These are phyloP conservation scores for Amoeboaphelidium occidentale DNA, from an alignment of 371 early-diverging fungal species.

Conservation along the genomic window DNA sequence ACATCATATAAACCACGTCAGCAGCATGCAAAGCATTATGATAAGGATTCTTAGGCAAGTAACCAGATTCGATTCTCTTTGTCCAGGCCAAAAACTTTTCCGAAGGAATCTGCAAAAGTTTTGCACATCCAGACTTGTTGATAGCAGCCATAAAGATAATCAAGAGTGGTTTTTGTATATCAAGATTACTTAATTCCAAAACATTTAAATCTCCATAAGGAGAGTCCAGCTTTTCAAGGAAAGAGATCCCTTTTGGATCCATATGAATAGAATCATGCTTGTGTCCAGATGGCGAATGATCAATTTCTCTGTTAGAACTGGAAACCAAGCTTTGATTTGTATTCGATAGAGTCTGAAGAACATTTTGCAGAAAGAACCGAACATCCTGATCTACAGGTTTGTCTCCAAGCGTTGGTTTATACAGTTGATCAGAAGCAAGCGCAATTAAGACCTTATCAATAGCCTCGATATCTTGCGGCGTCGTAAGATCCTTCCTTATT, in stretches of 20 bases:
- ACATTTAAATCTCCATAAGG: constrained; percentile 18
- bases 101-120: constrained; percentile 7
- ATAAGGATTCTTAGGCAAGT: constrained; percentile 18
- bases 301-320: not conserved
- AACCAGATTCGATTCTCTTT: constrained; percentile 13
- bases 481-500: constrained; percentile 9
- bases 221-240: constrained; percentile 9
- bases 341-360: constrained; percentile 9
- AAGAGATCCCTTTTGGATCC: constrained; percentile 5
- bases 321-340: not conserved
- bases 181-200: constrained; percentile 7
- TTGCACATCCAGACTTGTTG: constrained; percentile 9
- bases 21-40: constrained; percentile 25
- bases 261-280: not conserved
- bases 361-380: constrained; percentile 14
- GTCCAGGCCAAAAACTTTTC: constrained; percentile 11
- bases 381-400: constrained; percentile 18
- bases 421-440: constrained; percentile 17
- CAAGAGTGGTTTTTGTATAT: constrained; percentile 12
- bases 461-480: constrained; percentile 9
- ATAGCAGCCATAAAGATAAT: constrained; percentile 13
- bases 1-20: constrained; percentile 17
- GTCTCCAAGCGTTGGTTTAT: constrained; percentile 12
- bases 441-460: constrained; percentile 14
- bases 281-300: not conserved